These are phyloP conservation scores for Yarrowia porcina DNA, from an alignment of 805 yeast species.

Conservation along the genomic window DNA sequence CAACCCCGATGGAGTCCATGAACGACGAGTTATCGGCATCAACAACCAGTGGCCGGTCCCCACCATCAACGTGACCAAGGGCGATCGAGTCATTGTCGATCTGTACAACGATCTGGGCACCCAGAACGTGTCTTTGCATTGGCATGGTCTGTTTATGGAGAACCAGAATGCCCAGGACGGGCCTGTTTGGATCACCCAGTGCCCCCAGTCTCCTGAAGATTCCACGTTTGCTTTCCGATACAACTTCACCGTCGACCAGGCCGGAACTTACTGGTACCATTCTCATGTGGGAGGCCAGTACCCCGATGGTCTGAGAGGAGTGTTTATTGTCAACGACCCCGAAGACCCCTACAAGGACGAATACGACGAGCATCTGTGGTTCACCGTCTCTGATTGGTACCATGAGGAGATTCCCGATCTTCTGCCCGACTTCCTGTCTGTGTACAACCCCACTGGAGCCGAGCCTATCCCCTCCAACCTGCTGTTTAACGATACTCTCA, in stretches of 20 bases:
- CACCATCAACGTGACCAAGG: constrained; percentile 65
- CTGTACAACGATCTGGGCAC: constrained; percentile 71
- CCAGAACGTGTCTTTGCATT: constrained; percentile 76
- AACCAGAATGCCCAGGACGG: constrained; percentile 84
- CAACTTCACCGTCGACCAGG: constrained; percentile 86
- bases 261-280: constrained; percentile 96
- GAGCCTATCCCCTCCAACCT: constrained; percentile 90
- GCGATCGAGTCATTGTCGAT: constrained; percentile 72
- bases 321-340: constrained; percentile 68
- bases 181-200: constrained; percentile 81
- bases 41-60: constrained; percentile 87
- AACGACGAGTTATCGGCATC: constrained; percentile 55
- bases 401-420: constrained; percentile 58
- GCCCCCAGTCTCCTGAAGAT: constrained; percentile 79
- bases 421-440: constrained; percentile 53
- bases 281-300: constrained; percentile 88
- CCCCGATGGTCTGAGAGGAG: constrained; percentile 71
- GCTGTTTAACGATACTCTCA: constrained; percentile 73
- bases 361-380: constrained; percentile 72
- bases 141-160: constrained; percentile 89
- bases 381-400: constrained; percentile 85
- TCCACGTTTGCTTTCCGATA: constrained; percentile 56
- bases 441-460: constrained; percentile 94
- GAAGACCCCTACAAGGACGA: constrained; percentile 56
- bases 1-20: constrained; percentile 56